Base-by-base conservation (phyloP, 345 rosid genomes). In the Raphanus sativus region DNA sequence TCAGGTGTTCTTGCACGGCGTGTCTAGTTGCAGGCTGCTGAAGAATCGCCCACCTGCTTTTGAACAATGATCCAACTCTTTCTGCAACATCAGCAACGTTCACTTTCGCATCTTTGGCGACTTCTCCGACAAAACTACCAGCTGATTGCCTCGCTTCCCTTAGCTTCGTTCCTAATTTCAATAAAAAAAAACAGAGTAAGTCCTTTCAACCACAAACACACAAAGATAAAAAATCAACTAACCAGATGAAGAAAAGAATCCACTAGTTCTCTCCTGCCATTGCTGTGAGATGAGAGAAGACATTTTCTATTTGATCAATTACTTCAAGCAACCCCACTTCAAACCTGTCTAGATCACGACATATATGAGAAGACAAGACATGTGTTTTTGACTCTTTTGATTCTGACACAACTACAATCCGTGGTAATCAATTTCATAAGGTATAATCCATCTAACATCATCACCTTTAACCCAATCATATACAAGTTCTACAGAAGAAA, bases 191-290 rank as follows among this genome's bases (percentile, higher is more conserved):
- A 3, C 24, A 40, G 42, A 45, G 5, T 75, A 63, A 69, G 75
- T 58, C 48, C 40, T 38, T 48, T 0, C 2, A 42, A 62, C n/a
- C 73, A 68, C 68, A 69, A 38, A 42, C 45, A 56, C 45, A 75
- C 58, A 65, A 11, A 33, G 16, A 75, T 6, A 36, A 38, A 10
- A 71, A 30, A 24, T 59, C 16, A 63, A 55, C 66, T 26, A 69
- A 94, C 98, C 98, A 56, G 98, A 92, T 55, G 97, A 88, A 77
- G 98, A 92, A 81, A 94, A 86, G 80, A 94, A 94, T 21, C 84
- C 93, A 72, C 78, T 88, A 40, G 98, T 90, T 83, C 77, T 88
- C 75, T 92, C 97, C 73, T 90, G 92, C 98, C 97, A 92, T 82
- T 80, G 97, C 17, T 90, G 93, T 81, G 94, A 85, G 77, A 71